These are phyloP conservation scores for Crucibulum laeve DNA, from an alignment of 768 basidiomycete genomes.

Conservation along the genomic window DNA sequence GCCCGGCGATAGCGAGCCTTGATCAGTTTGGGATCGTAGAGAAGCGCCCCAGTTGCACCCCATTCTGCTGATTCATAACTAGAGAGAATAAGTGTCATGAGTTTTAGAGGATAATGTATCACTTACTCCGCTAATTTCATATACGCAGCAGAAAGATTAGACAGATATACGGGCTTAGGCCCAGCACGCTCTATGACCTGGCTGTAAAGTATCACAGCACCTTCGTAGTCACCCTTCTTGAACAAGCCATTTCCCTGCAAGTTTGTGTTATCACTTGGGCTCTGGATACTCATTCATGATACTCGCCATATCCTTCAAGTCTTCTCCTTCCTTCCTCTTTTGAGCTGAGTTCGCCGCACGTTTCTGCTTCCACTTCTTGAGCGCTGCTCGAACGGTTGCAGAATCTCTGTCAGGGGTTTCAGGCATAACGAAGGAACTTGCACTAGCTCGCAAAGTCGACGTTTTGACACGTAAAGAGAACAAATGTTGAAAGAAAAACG, in stretches of 20 bases:
- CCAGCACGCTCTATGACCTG: slow-evolving; percentile 27
- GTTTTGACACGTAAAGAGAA: no score
- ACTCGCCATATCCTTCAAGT: neutral
- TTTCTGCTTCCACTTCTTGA: neutral
- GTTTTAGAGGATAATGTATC: neutral
- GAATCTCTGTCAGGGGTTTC: no score
- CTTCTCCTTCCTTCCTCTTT: neutral
- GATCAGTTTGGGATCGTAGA: neutral
- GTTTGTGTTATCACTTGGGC: neutral
- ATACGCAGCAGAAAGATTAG: slow-evolving; percentile 29
- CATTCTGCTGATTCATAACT: slow-evolving; percentile 36
- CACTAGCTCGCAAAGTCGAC: no score
- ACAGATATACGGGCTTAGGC: slow-evolving; percentile 27
- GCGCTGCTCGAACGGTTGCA: no score
- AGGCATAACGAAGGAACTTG: no score
- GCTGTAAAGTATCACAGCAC: slow-evolving; percentile 26
- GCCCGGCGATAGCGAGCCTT: neutral
- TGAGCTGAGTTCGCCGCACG: neutral
- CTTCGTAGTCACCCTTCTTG: slow-evolving; percentile 23
- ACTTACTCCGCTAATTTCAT: slow-evolving; percentile 29
- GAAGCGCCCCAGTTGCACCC: slow-evolving; percentile 22
- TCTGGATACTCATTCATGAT: neutral
- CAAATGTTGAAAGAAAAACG: no score
- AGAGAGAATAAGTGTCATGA: neutral
- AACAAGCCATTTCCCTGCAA: slow-evolving; percentile 29